These are phyloP conservation scores for Diplodia intermedia DNA, from an alignment of 2,329 filamentous ascomycete species.

Conservation along the genomic window DNA sequence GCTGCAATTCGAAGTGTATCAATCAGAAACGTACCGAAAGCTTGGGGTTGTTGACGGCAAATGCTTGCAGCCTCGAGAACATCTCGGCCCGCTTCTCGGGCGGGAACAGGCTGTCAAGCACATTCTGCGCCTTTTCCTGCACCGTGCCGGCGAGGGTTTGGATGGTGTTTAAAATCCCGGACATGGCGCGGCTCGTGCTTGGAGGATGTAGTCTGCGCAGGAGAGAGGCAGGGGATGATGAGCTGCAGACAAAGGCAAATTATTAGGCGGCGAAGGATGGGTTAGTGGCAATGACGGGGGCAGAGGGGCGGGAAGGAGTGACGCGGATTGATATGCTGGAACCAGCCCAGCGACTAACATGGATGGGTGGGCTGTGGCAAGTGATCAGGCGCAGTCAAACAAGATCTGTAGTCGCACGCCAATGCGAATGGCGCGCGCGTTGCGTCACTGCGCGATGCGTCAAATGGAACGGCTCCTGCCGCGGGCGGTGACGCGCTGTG, in stretches of 20 bases:
- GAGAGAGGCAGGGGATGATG: constrained; percentile 13
- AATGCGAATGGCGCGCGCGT: constrained; percentile 9
- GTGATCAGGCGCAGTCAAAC: constrained; percentile 4
- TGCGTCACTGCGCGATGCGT: constrained; percentile 20
- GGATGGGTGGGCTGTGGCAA: constrained; percentile 5
- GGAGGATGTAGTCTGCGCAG: neutral
- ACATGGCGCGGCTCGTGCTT: constrained; percentile 36
- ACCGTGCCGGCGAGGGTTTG: constrained; percentile 36
- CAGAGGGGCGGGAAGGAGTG: neutral
- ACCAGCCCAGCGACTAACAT: constrained; percentile 14
- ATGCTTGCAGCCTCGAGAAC: constrained; percentile 60
- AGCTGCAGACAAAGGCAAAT: neutral
- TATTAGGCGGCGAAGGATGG: neutral
- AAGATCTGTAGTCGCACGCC: constrained; percentile 27
- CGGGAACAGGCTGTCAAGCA: constrained; percentile 63
- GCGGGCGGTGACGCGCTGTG: neutral
- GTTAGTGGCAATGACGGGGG: neutral
- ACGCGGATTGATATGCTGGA: constrained; percentile 1
- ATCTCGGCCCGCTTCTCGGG: constrained; percentile 66
- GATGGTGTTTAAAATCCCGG: constrained; percentile 40
- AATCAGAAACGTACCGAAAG: constrained; percentile 65
- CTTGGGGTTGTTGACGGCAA: constrained; percentile 70
- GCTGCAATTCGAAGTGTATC: neutral
- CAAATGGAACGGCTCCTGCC: neutral
- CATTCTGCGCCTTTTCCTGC: constrained; percentile 41